Base-by-base conservation (phyloP, 2,329 filamentous ascomycete species). In the Alternaria consortialis region DNA sequence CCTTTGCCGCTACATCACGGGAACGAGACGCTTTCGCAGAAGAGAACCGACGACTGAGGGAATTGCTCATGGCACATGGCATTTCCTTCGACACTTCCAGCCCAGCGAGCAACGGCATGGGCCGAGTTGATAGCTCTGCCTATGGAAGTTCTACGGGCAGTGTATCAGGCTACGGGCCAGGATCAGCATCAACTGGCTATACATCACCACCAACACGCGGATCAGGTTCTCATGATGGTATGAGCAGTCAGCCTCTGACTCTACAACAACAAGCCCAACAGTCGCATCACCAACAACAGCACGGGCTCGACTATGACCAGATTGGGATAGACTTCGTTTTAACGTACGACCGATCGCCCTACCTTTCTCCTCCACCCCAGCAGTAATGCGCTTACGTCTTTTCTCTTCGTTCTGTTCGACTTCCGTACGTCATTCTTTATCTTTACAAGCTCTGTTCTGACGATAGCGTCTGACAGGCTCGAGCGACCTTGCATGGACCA, bases 401-500 rank as follows among this genome's bases (percentile, higher is more conserved):
- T 58, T 63, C 58, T 65, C 56, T 65, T 62, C 53, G 50, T 65
- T 66, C 55, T 60, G 65, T 60, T 62, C 47, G 48, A 57, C 60
- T 43, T 58, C 29, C 66, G 69, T 75, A 74, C 68, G 73, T 72
- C 52, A n/a, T 53, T 62, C 46, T 60, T 52, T 69, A 67, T 71
- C 64, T 65, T 69, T 56, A 39, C 34, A 58, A 63, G 63, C 62
- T 68, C 69, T 65, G 63, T 71, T 75, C 72, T 77, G 71, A 77
- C 74, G 69, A 66, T 48, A 56, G 58, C 60, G 63, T 64, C 58
- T 61, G 58, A 58, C 77, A 85, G 90, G 91, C 91, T 97, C 79
- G 94, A 97, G 83, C 91, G 90, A 77, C 92, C 94, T 53, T 98
- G 95, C 84, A 96, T 97, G 87, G 89, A 93, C 70, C 93, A 97